Percentiles rank a stretch among this genome's conserved stretches.
Conservation (phyloP, 2,329 filamentous ascomycete genomes). For the Sporothrix euskadiensis region DNA sequence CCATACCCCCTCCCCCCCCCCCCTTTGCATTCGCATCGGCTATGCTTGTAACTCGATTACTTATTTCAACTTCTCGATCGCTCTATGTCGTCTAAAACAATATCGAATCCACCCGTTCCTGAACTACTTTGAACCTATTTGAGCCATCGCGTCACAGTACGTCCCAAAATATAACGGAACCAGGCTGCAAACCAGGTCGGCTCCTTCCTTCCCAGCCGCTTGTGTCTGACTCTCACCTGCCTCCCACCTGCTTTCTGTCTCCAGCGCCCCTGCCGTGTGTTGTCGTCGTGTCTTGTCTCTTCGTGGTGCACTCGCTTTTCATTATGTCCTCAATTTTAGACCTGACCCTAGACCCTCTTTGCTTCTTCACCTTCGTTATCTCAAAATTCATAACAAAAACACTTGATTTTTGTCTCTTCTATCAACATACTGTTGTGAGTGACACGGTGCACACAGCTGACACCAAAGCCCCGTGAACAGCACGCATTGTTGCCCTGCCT, state of each 20-base stretch:
- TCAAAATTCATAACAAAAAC: not conserved
- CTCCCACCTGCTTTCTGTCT: not conserved
- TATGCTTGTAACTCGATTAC: not conserved
- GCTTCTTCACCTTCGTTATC: not conserved
- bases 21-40: not conserved
- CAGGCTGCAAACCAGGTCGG: not conserved
- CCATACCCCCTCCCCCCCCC: not conserved
- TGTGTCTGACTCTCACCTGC: slow-evolving; percentile 6
- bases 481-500: slow-evolving; percentile 13
- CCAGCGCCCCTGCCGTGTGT: not conserved
- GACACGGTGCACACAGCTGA: not conserved
- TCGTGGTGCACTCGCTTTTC: not conserved
- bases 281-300: not conserved
- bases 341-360: not conserved
- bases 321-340: not conserved
- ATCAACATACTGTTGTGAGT: not conserved
- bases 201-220: not conserved
- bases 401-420: too few species aligned
- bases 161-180: not conserved
- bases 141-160: not conserved
- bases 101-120: not conserved
- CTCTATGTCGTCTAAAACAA: not conserved
- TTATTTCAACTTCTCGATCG: not conserved
- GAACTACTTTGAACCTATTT: not conserved
- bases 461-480: not conserved